Evolutionary conservation across 139 green algal genomes (phyloP), one percentile per base, ranked within the genome.

Genomic region (Pleodorina starrii): DNA sequence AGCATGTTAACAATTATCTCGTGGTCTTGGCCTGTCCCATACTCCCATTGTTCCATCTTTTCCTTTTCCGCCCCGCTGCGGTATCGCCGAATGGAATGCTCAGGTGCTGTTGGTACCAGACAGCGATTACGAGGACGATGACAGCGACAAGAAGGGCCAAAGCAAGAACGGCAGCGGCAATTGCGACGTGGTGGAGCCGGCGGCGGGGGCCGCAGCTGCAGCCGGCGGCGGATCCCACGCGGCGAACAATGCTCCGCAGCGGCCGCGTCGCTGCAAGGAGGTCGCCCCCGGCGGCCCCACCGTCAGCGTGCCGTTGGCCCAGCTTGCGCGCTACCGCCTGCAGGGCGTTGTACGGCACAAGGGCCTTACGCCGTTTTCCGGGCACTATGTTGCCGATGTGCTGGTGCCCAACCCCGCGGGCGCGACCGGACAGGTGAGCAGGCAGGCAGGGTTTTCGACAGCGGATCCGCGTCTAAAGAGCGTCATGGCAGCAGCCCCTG

Each of bases 351-450:
- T 89, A 11, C 84, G 84, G 12, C 84, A 89, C 84, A 82, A 83
- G 84, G 84, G 84, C 25, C 16, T 29, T 16, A 89, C 84, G 50
- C 84, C 84, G 6, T 89, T 83, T 69, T 60, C 27, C 5, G 84
- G 84, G 36, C 84, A 89, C 84, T 89, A 89, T 38, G 84, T 89
- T 23, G 84, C 84, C 35, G 83, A 88, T 32, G 68, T 71, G 35
- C 68, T 88, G 83, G 66, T 77, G 68, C 12, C 19, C 21, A 50
- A 32, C 7, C 42, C 60, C 35, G 32, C 23, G 25, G 76, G 76
- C 14, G 32, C 63, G 32, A 48, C 35, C 12, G 68, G 68, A 76
- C 68, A 76, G 68, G 68, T 76, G 63, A 38, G 63, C 54, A 7
- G 7, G 9, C 5, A 66, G 29, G 29, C 3, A 66, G 2, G 54